phyloP scores from a whole-genome alignment of 805 yeast genomes.

The Yarrowia porcina region DNA sequence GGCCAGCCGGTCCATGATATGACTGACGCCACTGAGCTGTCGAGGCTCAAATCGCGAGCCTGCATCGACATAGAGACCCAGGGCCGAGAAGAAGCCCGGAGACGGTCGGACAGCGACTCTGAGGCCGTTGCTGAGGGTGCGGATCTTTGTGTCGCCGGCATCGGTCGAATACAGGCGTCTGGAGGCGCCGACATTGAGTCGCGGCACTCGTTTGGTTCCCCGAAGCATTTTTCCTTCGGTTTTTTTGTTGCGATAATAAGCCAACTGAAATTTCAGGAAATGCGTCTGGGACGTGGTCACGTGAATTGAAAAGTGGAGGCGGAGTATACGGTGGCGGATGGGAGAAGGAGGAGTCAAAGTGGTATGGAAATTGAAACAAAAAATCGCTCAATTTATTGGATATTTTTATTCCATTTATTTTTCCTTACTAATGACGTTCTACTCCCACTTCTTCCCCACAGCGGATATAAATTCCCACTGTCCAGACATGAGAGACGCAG shows the following conservation, averaged over 20 bases:
- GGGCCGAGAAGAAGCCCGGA: slow-evolving; percentile 87
- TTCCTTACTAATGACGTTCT: too few relatives aligned
- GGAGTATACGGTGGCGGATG: background rate
- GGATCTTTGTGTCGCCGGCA: slow-evolving; percentile 7
- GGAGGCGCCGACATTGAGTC: background rate
- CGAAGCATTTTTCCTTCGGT: background rate
- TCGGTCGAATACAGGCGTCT: slow-evolving; percentile 4
- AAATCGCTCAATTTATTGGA: background rate
- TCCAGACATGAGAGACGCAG: background rate
- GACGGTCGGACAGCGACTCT: slow-evolving; percentile 78
- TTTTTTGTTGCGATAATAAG: background rate
- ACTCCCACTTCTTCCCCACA: background rate
- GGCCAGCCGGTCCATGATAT: slow-evolving; percentile 80
- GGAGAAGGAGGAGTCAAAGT: background rate
- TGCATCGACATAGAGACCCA: slow-evolving; percentile 85
- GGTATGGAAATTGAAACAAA: background rate
- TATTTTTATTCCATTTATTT: background rate
- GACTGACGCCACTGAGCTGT: slow-evolving; percentile 68
- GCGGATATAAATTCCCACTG: background rate
- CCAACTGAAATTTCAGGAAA: background rate
- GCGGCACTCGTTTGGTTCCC: slow-evolving; percentile 9
- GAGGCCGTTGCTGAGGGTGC: slow-evolving; percentile 67
- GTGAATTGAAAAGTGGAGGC: too few relatives aligned
- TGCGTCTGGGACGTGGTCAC: too few relatives aligned
- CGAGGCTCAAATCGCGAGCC: slow-evolving; percentile 81